Percentiles rank a stretch among this genome's conserved stretches.
Conservation (phyloP, 2,329 filamentous ascomycete genomes). For the Amauroascus verrucosus region DNA sequence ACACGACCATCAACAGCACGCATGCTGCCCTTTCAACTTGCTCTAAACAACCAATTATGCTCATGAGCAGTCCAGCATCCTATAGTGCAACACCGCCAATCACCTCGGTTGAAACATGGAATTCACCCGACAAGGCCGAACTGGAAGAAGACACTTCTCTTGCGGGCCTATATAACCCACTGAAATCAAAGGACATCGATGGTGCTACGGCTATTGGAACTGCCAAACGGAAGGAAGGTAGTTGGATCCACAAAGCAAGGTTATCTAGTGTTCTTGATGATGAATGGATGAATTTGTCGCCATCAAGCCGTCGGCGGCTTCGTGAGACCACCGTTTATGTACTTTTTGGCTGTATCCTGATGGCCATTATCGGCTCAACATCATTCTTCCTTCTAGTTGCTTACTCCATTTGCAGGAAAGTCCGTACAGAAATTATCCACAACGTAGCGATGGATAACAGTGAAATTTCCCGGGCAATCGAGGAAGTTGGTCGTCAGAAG, state of each 20-base stretch:
- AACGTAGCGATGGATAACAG: neutral
- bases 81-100: neutral
- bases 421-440: neutral
- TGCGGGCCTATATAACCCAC: neutral
- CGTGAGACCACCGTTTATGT: neutral
- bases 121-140: too few species aligned
- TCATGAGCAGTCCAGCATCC: neutral
- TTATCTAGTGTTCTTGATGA: neutral
- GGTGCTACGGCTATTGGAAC: neutral
- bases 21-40: neutral
- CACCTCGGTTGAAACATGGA: neutral
- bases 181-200: neutral
- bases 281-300: neutral
- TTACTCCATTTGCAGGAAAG: neutral
- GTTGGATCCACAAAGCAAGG: neutral
- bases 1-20: neutral
- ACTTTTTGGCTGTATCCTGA: neutral
- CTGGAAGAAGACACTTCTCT: neutral
- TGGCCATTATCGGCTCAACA: conserved; percentile 4
- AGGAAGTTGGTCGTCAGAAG: neutral
- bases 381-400: neutral
- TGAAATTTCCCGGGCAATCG: neutral
- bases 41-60: neutral
- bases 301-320: neutral
- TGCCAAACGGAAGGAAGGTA: neutral